Evolutionary conservation across 345 rosid genomes (phyloP).

Genomic region (Moricandia arvensis): DNA sequence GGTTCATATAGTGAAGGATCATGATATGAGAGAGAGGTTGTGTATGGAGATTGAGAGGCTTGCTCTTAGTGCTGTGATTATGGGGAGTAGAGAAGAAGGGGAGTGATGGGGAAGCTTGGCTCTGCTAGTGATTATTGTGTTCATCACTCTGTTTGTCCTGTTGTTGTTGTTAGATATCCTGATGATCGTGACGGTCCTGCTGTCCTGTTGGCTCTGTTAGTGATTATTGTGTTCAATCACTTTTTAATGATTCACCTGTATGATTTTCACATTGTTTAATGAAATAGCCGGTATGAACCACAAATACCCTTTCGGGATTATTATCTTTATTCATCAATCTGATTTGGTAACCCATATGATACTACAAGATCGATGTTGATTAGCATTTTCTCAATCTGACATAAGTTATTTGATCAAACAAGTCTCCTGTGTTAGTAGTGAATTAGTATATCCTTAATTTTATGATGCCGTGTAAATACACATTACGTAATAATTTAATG

Average conservation of each 20-base stretch:
- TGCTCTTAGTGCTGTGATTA: constrained; percentile 68
- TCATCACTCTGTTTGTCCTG: too few relatives aligned
- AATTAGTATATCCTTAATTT: not conserved
- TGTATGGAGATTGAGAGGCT: constrained; percentile 84
- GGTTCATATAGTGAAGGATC: constrained; percentile 90
- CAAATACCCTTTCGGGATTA: not conserved
- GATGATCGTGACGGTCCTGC: constrained; percentile 51
- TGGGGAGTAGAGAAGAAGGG: constrained; percentile 83
- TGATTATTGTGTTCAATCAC: too few relatives aligned
- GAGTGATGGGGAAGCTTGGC: constrained; percentile 79
- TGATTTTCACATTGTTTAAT: too few relatives aligned
- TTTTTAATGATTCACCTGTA: too few relatives aligned
- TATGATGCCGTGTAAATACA: constrained; percentile 3
- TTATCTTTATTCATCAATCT: constrained; percentile 9
- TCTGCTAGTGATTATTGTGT: constrained; percentile 92
- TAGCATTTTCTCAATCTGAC: not conserved
- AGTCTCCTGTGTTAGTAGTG: not conserved
- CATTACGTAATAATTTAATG: not conserved
- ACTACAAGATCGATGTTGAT: not conserved
- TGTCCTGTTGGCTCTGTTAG: too few relatives aligned
- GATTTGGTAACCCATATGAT: not conserved
- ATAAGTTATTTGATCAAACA: not conserved
- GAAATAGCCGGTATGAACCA: not conserved
- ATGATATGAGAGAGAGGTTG: constrained; percentile 93
- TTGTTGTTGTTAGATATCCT: too few relatives aligned